phyloP scores from a whole-genome alignment of 2,329 filamentous ascomycete genomes.

The Iodosphaeria phyllophila region DNA sequence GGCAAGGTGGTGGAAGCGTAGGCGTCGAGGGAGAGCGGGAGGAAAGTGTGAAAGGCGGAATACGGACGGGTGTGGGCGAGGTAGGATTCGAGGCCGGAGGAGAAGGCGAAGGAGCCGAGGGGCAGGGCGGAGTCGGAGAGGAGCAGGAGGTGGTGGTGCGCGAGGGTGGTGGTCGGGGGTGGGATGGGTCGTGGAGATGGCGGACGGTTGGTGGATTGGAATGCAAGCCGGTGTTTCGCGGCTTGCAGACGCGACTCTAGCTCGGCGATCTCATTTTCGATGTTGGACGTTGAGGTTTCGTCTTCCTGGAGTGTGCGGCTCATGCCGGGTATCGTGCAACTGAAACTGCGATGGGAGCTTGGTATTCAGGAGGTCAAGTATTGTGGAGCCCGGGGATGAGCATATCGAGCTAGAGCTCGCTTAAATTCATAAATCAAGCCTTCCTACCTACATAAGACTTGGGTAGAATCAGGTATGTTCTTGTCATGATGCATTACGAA shows the following conservation, averaged over 20 bases:
- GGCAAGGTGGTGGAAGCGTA: constrained; percentile 56
- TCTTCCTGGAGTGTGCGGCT: too few species aligned
- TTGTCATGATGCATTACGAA: too few species aligned
- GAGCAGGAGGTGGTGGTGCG: constrained; percentile 51
- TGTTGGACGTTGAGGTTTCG: constrained; percentile 9
- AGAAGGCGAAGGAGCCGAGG: constrained; percentile 75
- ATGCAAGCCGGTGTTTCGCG: constrained; percentile 14
- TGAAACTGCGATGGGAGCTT: too few species aligned
- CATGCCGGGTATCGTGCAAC: too few species aligned
- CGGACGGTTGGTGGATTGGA: constrained; percentile 6
- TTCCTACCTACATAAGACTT: too few species aligned
- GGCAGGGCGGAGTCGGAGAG: constrained; percentile 69
- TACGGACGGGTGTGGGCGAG: constrained; percentile 42
- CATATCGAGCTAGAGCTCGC: constrained; percentile 1
- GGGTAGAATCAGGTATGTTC: too few species aligned
- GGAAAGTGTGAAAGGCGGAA: constrained; percentile 42
- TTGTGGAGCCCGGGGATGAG: not conserved
- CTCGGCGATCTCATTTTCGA: constrained; percentile 34
- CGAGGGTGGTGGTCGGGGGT: constrained; percentile 4
- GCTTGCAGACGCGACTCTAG: constrained; percentile 32
- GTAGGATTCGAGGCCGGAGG: constrained; percentile 66
- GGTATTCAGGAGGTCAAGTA: too few species aligned
- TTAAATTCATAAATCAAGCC: constrained; percentile 3
- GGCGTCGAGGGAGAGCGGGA: constrained; percentile 50
- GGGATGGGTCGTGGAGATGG: constrained; percentile 2